Evolutionary conservation across 192 early-diverging fungal species (phyloP).

Genomic region (Lobosporangium transversale): DNA sequence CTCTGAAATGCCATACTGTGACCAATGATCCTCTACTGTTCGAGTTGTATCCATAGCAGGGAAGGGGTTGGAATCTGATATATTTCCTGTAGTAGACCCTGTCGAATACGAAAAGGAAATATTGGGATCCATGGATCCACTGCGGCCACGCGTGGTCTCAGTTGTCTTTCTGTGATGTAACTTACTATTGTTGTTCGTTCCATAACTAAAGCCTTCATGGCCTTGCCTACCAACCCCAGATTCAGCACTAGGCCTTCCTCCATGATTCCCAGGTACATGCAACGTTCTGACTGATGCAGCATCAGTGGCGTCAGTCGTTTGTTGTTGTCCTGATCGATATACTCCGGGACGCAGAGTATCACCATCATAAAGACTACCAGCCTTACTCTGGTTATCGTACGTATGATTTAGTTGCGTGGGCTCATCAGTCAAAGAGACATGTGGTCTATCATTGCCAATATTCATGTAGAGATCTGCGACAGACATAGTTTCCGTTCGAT

Average conservation of each 20-base stretch:
- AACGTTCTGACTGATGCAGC: background rate
- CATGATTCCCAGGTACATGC: constrained; percentile 20
- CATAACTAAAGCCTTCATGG: background rate
- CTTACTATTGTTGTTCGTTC: constrained; percentile 1
- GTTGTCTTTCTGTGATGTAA: background rate
- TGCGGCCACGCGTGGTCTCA: constrained; percentile 5
- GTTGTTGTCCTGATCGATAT: background rate
- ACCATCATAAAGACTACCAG: constrained; percentile 1
- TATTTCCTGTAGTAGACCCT: constrained; percentile 1
- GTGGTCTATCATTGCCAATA: constrained; percentile 7
- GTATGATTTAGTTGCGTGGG: constrained; percentile 29
- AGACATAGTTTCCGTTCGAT: constrained; percentile 16
- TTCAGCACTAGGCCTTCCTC: constrained; percentile 2
- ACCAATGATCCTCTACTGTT: constrained; percentile 35
- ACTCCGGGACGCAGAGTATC: constrained; percentile 24
- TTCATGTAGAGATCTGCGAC: constrained; percentile 14
- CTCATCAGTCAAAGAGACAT: constrained; percentile 32
- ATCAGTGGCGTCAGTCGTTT: constrained; percentile 8
- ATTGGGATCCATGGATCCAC: constrained; percentile 27
- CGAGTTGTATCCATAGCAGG: constrained; percentile 9
- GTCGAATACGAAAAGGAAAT: constrained; percentile 7
- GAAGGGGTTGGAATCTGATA: background rate
- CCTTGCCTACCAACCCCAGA: background rate
- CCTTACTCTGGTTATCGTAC: constrained; percentile 12
- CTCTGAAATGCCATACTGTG: constrained; percentile 33